Evolutionary conservation across 768 basidiomycete species (phyloP).

Genomic region (Cystofilobasidium capitatum): DNA sequence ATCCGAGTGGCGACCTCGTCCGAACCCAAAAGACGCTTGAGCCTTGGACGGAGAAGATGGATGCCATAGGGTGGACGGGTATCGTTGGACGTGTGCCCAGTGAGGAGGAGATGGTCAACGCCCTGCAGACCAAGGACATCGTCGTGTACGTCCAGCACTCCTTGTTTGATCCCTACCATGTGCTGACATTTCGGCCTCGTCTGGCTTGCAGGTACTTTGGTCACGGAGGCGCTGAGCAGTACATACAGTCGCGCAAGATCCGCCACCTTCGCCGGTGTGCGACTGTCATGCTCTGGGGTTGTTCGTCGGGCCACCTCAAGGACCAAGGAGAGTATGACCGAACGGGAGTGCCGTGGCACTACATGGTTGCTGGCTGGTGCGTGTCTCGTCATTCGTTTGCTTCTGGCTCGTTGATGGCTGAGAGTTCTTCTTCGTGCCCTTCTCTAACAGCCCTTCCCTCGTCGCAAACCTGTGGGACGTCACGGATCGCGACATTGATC

Average conservation of each 20-base stretch:
- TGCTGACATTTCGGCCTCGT: slow-evolving; percentile 6
- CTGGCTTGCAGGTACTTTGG: slow-evolving; percentile 91
- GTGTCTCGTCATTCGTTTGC: slow-evolving; percentile 38
- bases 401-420: not conserved
- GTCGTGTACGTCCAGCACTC: slow-evolving; percentile 62
- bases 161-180: not conserved
- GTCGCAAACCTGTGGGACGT: slow-evolving; percentile 98
- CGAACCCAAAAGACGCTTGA: slow-evolving; percentile 74
- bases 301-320: slow-evolving; percentile 77
- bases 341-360: slow-evolving; percentile 82
- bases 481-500: slow-evolving; percentile 94
- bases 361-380: slow-evolving; percentile 95
- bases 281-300: slow-evolving; percentile 95
- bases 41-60: slow-evolving; percentile 67
- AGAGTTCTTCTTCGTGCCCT: not conserved
- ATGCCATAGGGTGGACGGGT: slow-evolving; percentile 69
- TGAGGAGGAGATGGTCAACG: slow-evolving; percentile 71
- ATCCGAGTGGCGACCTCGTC: slow-evolving; percentile 81
- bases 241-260: slow-evolving; percentile 76
- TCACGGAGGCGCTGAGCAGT: slow-evolving; percentile 92
- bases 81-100: slow-evolving; percentile 63
- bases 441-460: slow-evolving; percentile 60
- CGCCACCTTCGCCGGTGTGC: slow-evolving; percentile 75
- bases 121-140: slow-evolving; percentile 63
- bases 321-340: slow-evolving; percentile 94